Evolutionary conservation across 345 rosid genomes (phyloP).

Genomic region (Sisymbrium irio): DNA sequence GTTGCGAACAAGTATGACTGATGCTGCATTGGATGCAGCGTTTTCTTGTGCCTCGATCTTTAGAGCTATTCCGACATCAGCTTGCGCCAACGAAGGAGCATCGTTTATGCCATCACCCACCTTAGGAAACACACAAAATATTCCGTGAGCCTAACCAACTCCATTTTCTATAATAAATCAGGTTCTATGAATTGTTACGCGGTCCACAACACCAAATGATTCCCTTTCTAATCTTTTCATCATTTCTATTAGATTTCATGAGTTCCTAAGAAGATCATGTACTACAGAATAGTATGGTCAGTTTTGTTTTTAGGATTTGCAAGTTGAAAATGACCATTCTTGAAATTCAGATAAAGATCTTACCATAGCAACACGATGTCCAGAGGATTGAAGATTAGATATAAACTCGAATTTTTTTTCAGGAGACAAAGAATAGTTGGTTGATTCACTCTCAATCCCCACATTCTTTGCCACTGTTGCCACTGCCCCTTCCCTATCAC

Average conservation of each 20-base stretch:
- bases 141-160: not conserved
- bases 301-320: not conserved
- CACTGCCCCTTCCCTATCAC: slow-evolving; percentile 98
- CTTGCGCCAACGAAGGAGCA: slow-evolving; percentile 92
- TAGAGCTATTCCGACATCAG: slow-evolving; percentile 89
- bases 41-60: slow-evolving; percentile 85
- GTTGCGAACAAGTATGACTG: slow-evolving; percentile 85
- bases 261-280: not conserved
- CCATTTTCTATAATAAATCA: not conserved
- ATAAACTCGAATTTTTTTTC: slow-evolving; percentile 67
- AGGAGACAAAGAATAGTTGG: slow-evolving; percentile 74
- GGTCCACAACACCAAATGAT: not conserved
- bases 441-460: slow-evolving; percentile 58
- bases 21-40: slow-evolving; percentile 89
- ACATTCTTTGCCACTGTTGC: slow-evolving; percentile 70
- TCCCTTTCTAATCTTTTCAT: not conserved
- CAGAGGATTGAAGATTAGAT: slow-evolving; percentile 73
- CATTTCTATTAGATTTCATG: not conserved
- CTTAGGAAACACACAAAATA: slow-evolving; percentile 36
- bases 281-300: not conserved
- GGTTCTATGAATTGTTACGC: not conserved
- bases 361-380: slow-evolving; percentile 91
- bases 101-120: slow-evolving; percentile 98
- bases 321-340: not conserved
- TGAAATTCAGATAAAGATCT: not conserved